Percentiles rank a stretch among this genome's conserved stretches.
phyloP scores from a whole-genome alignment of 495 filamentous ascomycete species.

The Wilcoxina mikolae region DNA sequence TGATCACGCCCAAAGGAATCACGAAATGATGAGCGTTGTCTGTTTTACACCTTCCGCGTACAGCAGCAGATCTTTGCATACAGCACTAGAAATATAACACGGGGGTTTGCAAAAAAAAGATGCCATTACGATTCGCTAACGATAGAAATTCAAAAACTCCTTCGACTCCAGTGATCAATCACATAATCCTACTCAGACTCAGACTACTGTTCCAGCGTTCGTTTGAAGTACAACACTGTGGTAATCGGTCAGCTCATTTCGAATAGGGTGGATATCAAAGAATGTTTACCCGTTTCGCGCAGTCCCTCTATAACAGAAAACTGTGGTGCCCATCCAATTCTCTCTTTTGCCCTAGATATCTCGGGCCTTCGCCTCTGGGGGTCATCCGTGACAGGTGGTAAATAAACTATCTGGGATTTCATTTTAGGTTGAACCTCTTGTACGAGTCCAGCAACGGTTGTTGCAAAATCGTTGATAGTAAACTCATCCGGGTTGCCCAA shows the following conservation, averaged over 20 bases:
- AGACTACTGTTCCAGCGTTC: constrained; percentile 7
- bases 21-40: too few species aligned
- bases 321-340: constrained; percentile 21
- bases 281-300: constrained; percentile 22
- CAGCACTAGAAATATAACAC: too few species aligned
- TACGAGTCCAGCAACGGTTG: constrained; percentile 22
- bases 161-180: too few species aligned
- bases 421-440: constrained; percentile 7
- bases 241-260: not conserved
- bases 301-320: constrained; percentile 16
- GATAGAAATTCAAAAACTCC: too few species aligned
- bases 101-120: too few species aligned
- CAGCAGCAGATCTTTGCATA: too few species aligned
- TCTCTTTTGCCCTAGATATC: constrained; percentile 24
- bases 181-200: too few species aligned
- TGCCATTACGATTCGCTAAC: too few species aligned
- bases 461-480: constrained; percentile 24
- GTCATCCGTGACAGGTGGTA: constrained; percentile 25
- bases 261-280: not conserved
- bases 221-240: constrained; percentile 18
- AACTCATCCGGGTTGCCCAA: constrained; percentile 28
- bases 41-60: too few species aligned
- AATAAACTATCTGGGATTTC: constrained; percentile 8
- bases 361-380: constrained; percentile 25
- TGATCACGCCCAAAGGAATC: constrained; percentile 23